A percentile compares a stretch with the other conserved stretches of the same genome.
Conservation (phyloP, 371 early-diverging fungal genomes). For the Coemansia sp. region DNA sequence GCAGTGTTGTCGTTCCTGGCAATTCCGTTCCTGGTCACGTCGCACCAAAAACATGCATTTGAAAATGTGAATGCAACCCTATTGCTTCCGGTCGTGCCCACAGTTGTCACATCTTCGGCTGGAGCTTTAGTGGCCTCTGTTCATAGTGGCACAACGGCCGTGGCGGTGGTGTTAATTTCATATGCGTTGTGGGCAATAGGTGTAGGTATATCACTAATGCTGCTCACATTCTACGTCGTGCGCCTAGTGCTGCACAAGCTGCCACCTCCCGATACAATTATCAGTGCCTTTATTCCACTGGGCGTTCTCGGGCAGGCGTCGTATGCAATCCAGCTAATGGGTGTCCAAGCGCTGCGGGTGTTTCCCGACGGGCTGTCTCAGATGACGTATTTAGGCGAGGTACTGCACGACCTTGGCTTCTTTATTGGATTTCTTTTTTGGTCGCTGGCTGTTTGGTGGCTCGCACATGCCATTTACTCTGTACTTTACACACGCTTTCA, state of each 20-base stretch:
- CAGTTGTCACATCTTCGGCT: conserved; percentile 54
- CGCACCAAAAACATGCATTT: conserved; percentile 53
- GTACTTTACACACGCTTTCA: conserved; percentile 39
- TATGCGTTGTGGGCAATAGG: conserved; percentile 57
- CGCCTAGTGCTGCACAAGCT: conserved; percentile 52
- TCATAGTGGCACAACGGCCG: conserved; percentile 28
- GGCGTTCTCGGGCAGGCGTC: conserved; percentile 57
- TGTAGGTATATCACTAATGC: conserved; percentile 46
- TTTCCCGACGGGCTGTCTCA: conserved; percentile 38
- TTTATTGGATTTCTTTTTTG: conserved; percentile 52
- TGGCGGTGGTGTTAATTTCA: conserved; percentile 48
- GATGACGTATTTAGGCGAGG: conserved; percentile 36
- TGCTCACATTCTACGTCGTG: conserved; percentile 54
- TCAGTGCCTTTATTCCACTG: conserved; percentile 54
- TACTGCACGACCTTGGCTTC: conserved; percentile 34
- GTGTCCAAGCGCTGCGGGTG: conserved; percentile 42
- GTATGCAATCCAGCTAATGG: conserved; percentile 55
- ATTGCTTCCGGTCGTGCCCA: conserved; percentile 55
- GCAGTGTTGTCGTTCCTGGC: conserved; percentile 32
- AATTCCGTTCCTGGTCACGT: conserved; percentile 45
- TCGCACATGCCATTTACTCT: conserved; percentile 48
- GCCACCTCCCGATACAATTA: conserved; percentile 56
- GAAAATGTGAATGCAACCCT: conserved; percentile 53
- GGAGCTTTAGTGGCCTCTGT: conserved; percentile 54
- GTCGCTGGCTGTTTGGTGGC: conserved; percentile 57